A percentile compares a stretch with the other conserved stretches of the same genome.
Evolutionary conservation across 2,329 filamentous ascomycete species (phyloP).

Genomic region (Magnaporthiopsis rhizophila): DNA sequence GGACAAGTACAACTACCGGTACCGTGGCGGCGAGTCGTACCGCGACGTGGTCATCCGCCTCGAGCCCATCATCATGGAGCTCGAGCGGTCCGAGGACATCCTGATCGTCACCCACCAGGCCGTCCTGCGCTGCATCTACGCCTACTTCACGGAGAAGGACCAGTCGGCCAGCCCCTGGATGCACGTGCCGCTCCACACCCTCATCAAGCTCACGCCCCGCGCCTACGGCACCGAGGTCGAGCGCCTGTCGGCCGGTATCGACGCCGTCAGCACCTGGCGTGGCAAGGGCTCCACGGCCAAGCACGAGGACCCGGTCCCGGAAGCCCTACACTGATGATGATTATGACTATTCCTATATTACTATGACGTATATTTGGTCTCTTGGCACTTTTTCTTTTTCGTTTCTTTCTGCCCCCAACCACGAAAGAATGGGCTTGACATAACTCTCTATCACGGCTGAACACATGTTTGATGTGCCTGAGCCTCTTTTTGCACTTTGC

Average conservation of each 20-base stretch:
- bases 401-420: neutral
- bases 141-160: slow-evolving; percentile 97
- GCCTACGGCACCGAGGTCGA: slow-evolving; percentile 92
- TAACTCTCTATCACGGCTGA: neutral
- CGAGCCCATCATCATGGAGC: slow-evolving; percentile 98
- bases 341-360: too few species aligned
- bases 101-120: slow-evolving; percentile 98
- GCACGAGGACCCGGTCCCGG: slow-evolving; percentile 57
- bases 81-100: slow-evolving; percentile 93
- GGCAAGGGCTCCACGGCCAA: slow-evolving; percentile 89
- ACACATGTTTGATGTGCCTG: neutral
- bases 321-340: slow-evolving; percentile 15
- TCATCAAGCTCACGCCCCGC: slow-evolving; percentile 92
- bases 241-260: slow-evolving; percentile 81
- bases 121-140: slow-evolving; percentile 92
- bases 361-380: too few species aligned
- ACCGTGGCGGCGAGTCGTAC: slow-evolving; percentile 90
- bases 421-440: neutral
- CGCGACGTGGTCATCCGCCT: slow-evolving; percentile 95
- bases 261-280: slow-evolving; percentile 92
- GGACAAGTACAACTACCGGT: slow-evolving; percentile 99
- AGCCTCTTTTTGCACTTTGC: neutral
- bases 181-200: slow-evolving; percentile 91
- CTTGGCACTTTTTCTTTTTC: too few species aligned
- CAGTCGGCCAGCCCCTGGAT: slow-evolving; percentile 95